Evolutionary conservation across 345 rosid genomes (phyloP).

Genomic region (Conringia planisiliqua): DNA sequence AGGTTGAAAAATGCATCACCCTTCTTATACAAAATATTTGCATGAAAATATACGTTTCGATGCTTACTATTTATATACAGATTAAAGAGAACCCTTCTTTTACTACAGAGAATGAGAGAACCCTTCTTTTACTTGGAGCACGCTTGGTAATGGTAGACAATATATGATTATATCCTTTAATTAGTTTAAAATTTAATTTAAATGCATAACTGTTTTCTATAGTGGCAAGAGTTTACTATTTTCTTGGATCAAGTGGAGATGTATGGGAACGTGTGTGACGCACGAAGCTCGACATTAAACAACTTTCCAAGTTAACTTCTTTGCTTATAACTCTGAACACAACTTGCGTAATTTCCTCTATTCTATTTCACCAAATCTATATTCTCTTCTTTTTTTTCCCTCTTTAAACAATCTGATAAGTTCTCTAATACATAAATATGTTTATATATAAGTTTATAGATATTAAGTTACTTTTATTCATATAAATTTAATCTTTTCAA

Average conservation of each 20-base stretch:
- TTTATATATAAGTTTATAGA: not conserved
- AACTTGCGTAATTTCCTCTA: not conserved
- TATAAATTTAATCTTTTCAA: not conserved
- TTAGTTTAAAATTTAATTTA: not conserved
- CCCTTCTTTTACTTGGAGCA: not conserved
- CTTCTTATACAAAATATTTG: too few relatives aligned
- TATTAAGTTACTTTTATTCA: not conserved
- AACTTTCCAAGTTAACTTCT: constrained; percentile 25
- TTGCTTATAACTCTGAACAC: not conserved
- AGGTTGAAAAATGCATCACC: too few relatives aligned
- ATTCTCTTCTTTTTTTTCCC: not conserved
- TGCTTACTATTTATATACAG: not conserved
- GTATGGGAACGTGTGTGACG: constrained; percentile 24
- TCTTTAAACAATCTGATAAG: not conserved
- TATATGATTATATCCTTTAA: not conserved
- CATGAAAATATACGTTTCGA: not conserved
- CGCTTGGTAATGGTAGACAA: not conserved
- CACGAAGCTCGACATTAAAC: constrained; percentile 16
- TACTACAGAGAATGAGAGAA: not conserved
- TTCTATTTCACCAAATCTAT: not conserved
- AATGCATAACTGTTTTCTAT: not conserved
- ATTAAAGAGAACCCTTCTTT: not conserved
- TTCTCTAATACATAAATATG: not conserved
- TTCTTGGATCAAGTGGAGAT: constrained; percentile 30
- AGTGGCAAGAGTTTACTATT: constrained; percentile 10